Conservation (phyloP, 768 basidiomycete genomes). For the Leccinum ochraceum region DNA sequence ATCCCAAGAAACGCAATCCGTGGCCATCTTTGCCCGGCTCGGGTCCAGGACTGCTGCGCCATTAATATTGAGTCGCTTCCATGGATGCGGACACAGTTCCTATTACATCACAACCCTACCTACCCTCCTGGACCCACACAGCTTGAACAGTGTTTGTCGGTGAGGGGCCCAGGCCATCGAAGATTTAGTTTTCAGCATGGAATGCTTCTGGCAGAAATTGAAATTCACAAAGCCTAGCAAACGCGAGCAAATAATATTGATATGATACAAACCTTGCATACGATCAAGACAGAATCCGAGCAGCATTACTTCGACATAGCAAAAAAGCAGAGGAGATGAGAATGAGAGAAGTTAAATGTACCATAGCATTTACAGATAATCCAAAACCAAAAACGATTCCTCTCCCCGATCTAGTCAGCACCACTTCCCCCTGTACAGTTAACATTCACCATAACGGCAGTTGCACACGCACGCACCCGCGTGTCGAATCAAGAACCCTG, state of each 20-base stretch:
- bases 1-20: not conserved
- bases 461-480: not conserved
- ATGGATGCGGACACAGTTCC: not conserved
- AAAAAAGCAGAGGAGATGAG: conserved; percentile 4
- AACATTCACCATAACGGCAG: not conserved
- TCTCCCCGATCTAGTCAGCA: not conserved
- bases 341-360: conserved; percentile 13
- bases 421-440: not conserved
- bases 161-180: not conserved
- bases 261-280: not conserved
- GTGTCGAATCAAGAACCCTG: conserved; percentile 50
- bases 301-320: conserved; percentile 16
- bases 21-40: not conserved
- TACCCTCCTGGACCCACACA: too few relatives aligned
- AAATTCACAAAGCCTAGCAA: not conserved
- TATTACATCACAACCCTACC: not conserved
- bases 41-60: not conserved
- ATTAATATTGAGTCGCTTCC: not conserved
- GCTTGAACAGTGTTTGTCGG: too few relatives aligned
- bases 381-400: not conserved
- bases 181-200: not conserved
- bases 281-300: not conserved
- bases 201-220: not conserved
- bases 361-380: conserved; percentile 14
- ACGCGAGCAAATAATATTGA: not conserved